A percentile compares a stretch with the other conserved stretches of the same genome.
These are phyloP conservation scores for Hypoxylon cercidicola DNA, from an alignment of 495 filamentous ascomycete species.

Conservation along the genomic window DNA sequence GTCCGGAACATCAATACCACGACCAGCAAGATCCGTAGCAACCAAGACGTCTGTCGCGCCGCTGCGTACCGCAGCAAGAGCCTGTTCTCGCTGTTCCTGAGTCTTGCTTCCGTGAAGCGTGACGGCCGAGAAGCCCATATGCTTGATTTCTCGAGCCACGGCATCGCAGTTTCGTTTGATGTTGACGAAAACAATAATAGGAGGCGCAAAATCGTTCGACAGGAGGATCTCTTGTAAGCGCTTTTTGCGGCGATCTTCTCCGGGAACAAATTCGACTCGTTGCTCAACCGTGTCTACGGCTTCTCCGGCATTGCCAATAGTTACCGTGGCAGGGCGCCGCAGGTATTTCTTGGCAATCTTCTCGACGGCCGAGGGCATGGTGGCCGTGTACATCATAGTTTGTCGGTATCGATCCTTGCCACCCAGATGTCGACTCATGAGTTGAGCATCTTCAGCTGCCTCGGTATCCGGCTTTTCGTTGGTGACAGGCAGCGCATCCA, in stretches of 20 bases:
- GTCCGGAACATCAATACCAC: slow-evolving; percentile 98
- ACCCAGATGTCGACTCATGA: slow-evolving; percentile 85
- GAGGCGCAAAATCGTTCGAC: slow-evolving; percentile 85
- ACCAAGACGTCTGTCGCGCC: slow-evolving; percentile 90
- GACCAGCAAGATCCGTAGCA: slow-evolving; percentile 93
- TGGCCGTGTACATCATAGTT: slow-evolving; percentile 99
- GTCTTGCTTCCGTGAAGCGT: slow-evolving; percentile 96
- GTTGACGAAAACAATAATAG: slow-evolving; percentile 99
- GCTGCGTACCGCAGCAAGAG: slow-evolving; percentile 83
- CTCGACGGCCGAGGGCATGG: slow-evolving; percentile 94
- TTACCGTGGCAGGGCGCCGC: slow-evolving; percentile 91
- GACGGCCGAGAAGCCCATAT: slow-evolving; percentile 90
- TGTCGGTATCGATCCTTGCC: slow-evolving; percentile 92
- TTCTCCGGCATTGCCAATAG: slow-evolving; percentile 92
- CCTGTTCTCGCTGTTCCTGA: slow-evolving; percentile 96
- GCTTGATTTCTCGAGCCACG: slow-evolving; percentile 93
- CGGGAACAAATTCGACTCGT: slow-evolving; percentile 89
- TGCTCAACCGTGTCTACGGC: slow-evolving; percentile 99
- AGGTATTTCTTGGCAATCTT: slow-evolving; percentile 97
- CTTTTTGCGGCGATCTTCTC: slow-evolving; percentile 98
- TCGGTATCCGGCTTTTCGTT: slow-evolving; percentile 98
- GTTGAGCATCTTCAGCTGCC: slow-evolving; percentile 85
- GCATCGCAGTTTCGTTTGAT: slow-evolving; percentile 99
- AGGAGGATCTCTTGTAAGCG: slow-evolving; percentile 89
- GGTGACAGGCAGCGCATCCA: slow-evolving; percentile 92